phyloP scores from a whole-genome alignment of 106 monocot species.

The Dioscorea dumetorum region DNA sequence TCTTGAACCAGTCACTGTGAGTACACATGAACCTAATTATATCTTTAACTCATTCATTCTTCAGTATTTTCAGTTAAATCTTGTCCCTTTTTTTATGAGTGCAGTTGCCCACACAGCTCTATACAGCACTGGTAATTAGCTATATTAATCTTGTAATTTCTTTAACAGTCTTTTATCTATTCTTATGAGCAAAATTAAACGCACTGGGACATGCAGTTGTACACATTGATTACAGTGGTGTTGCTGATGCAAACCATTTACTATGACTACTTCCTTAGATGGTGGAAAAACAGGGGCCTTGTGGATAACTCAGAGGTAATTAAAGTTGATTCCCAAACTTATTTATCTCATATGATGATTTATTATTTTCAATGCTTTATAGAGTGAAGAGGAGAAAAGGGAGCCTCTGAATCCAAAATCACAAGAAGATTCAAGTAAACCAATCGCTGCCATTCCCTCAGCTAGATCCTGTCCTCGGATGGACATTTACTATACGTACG shows the following conservation, averaged over 20 bases:
- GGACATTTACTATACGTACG: constrained; percentile 50
- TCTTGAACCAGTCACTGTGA: constrained; percentile 67
- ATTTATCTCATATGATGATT: constrained; percentile 1
- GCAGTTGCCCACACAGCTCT: constrained; percentile 75
- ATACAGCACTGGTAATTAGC: constrained; percentile 73
- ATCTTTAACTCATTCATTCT: background rate
- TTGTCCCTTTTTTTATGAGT: constrained; percentile 11
- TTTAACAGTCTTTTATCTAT: too few species aligned
- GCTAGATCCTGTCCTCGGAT: background rate
- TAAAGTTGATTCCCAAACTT: background rate
- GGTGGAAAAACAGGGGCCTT: constrained; percentile 21
- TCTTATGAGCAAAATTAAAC: too few species aligned
- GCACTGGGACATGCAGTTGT: constrained; percentile 33
- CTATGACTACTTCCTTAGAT: constrained; percentile 38
- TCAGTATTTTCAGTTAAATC: background rate
- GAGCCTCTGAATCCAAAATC: constrained; percentile 7
- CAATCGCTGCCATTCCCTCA: constrained; percentile 11
- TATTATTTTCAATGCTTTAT: background rate
- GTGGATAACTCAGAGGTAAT: constrained; percentile 6
- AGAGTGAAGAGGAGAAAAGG: constrained; percentile 9
- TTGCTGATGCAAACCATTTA: constrained; percentile 57
- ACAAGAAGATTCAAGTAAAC: constrained; percentile 4
- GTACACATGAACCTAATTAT: background rate
- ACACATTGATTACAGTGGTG: constrained; percentile 47
- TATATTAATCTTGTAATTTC: background rate